Base-by-base conservation (phyloP, 2,329 filamentous ascomycete genomes). In the Ilyonectria robusta region DNA sequence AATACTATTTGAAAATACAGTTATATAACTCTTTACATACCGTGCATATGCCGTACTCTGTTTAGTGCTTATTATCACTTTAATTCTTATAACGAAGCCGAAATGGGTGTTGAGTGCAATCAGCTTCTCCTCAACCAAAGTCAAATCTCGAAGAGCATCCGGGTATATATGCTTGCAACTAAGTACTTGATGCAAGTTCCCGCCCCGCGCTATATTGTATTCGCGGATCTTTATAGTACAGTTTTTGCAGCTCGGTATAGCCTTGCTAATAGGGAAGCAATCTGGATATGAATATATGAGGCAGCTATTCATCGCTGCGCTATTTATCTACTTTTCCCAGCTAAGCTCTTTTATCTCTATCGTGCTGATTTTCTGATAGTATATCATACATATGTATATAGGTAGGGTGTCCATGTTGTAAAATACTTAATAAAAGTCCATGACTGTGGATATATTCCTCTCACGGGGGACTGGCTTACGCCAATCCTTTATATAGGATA, bases 1-100 rank as follows among this genome's bases (percentile, higher is more conserved):
- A 9, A 65, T 23, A 17, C 17, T 65, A 19, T 60, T 65, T 44
- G 56, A 56, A 33, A 65, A 65, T 2, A 65, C 23, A 11, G 40
- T 48, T n/a, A 65, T 65, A 15, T 65, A 31, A 6, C 62, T 56
- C 15, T 53, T 63, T 1, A 65, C 23, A 23, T 65, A 40, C 1
- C 42, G 10, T 26, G 6, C 33, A 7, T 23, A 23, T 23, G 23
- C 23, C 4, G 23, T 23, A 23, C 23, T 23, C 23, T 23, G 4
- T 23, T 23, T 23, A 3, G 23, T 23, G 23, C 23, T 23, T 23
- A 3, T 23, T 23, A 4, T 23, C 4, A 23, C 23, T 23, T 23
- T 23, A 4, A 23, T 23, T 23, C 23, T 23, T 23, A 4, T 4
- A 23, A 23, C 3, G 3, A 23, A 23, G 23, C 23, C 23, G 23